Percentiles rank a stretch among this genome's conserved stretches.
Evolutionary conservation across 495 filamentous ascomycete genomes (phyloP).

Genomic region (Aspergillus egyptiacus): DNA sequence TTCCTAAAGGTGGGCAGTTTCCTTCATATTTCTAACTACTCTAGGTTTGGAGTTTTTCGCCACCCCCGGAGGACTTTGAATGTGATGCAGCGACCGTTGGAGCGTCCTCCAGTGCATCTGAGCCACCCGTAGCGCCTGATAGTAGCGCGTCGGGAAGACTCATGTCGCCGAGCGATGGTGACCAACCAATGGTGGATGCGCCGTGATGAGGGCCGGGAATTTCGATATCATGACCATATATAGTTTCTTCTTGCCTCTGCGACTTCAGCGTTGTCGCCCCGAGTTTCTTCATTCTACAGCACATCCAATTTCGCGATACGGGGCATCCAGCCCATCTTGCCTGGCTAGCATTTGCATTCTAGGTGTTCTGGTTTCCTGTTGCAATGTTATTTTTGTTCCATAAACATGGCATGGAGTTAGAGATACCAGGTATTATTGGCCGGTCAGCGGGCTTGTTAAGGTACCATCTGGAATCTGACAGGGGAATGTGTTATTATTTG

Average conservation of each 20-base stretch:
- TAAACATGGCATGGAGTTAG: constrained; percentile 16
- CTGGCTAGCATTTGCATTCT: constrained; percentile 20
- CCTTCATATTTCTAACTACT: background rate
- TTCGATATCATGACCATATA: constrained; percentile 21
- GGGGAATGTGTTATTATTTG: background rate
- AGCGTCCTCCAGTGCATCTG: constrained; percentile 37
- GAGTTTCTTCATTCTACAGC: constrained; percentile 6
- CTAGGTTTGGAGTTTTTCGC: constrained; percentile 88
- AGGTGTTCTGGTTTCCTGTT: constrained; percentile 17
- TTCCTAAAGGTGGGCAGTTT: background rate
- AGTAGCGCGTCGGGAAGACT: constrained; percentile 22
- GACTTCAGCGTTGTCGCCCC: constrained; percentile 11
- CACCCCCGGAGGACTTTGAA: constrained; percentile 57
- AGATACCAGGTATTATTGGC: constrained; percentile 8
- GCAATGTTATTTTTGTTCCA: background rate
- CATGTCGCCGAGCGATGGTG: constrained; percentile 30
- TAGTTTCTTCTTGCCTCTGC: constrained; percentile 17
- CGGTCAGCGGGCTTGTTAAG: constrained; percentile 7
- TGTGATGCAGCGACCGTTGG: constrained; percentile 26
- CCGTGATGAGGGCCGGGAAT: constrained; percentile 22
- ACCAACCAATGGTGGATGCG: constrained; percentile 39
- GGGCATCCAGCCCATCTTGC: constrained; percentile 8
- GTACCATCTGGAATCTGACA: constrained; percentile 14
- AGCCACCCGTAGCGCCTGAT: constrained; percentile 18
- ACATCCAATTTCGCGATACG: constrained; percentile 6